These are phyloP conservation scores for Coffea humblotiana DNA, from an alignment of 305 asterid genomes.

Conservation along the genomic window DNA sequence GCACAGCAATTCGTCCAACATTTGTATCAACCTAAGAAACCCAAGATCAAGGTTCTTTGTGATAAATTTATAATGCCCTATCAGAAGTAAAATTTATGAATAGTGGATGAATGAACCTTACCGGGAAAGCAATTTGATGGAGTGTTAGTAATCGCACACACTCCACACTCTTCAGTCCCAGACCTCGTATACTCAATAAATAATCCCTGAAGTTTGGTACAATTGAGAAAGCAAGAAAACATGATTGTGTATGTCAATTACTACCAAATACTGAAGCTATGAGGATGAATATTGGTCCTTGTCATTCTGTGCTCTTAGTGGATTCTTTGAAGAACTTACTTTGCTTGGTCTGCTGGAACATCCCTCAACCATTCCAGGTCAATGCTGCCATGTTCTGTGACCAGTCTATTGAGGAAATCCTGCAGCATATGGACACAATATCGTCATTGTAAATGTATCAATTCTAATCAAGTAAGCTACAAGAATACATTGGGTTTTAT, in stretches of 20 bases:
- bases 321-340: constrained; percentile 45
- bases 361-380: constrained; percentile 95
- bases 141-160: constrained; percentile 91
- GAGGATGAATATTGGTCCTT: constrained; percentile 8
- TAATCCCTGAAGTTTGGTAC: constrained; percentile 62
- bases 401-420: constrained; percentile 82
- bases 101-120: constrained; percentile 39
- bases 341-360: constrained; percentile 66
- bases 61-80: neutral
- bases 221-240: constrained; percentile 13
- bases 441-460: neutral
- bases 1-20: constrained; percentile 95
- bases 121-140: constrained; percentile 91
- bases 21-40: constrained; percentile 86
- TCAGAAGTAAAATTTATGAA: constrained; percentile 24
- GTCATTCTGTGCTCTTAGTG: constrained; percentile 5
- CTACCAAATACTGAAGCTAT: neutral
- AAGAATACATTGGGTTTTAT: neutral
- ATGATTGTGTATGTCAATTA: constrained; percentile 9
- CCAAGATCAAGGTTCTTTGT: constrained; percentile 22
- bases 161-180: constrained; percentile 96
- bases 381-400: constrained; percentile 68
- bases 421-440: constrained; percentile 41
- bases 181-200: constrained; percentile 78
- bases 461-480: constrained; percentile 3